These are phyloP conservation scores for Baeospora myosura DNA, from an alignment of 1,284 basidiomycete species.

Conservation along the genomic window DNA sequence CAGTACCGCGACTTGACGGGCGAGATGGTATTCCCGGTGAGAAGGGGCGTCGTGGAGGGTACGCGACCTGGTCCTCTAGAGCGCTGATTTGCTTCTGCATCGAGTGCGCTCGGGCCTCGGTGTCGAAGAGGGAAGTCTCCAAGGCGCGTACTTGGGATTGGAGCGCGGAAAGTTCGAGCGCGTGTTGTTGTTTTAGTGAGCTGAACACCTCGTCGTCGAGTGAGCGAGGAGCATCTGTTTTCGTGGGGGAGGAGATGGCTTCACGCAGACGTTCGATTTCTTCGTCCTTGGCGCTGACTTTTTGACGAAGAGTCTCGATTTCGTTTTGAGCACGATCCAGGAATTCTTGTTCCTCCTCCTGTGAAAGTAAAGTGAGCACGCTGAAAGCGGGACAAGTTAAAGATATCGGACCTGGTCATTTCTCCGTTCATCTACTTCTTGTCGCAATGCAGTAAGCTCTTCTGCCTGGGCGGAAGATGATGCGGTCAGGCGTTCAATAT, in stretches of 20 bases:
- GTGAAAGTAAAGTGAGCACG: slow-evolving; percentile 9
- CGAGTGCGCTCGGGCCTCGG: slow-evolving; percentile 60
- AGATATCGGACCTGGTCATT: slow-evolving; percentile 27
- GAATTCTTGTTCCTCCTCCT: slow-evolving; percentile 56
- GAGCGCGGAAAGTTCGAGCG: slow-evolving; percentile 71
- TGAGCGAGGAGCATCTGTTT: slow-evolving; percentile 33
- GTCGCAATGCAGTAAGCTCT: slow-evolving; percentile 39
- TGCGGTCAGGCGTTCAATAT: slow-evolving; percentile 43
- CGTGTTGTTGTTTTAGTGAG: slow-evolving; percentile 62
- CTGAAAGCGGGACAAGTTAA: background rate
- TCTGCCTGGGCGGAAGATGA: slow-evolving; percentile 38
- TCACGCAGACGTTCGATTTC: slow-evolving; percentile 54
- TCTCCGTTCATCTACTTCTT: slow-evolving; percentile 44
- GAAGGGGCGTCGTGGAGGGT: slow-evolving; percentile 35
- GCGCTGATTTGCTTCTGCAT: slow-evolving; percentile 61
- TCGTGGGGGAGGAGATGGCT: slow-evolving; percentile 26
- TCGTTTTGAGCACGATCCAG: slow-evolving; percentile 58
- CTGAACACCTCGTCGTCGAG: slow-evolving; percentile 67
- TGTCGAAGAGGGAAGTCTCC: slow-evolving; percentile 67
- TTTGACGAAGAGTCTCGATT: slow-evolving; percentile 55
- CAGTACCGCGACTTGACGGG: slow-evolving; percentile 41
- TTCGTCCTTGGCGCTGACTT: slow-evolving; percentile 51
- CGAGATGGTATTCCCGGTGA: slow-evolving; percentile 32
- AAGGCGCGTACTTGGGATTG: slow-evolving; percentile 70
- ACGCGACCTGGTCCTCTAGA: slow-evolving; percentile 55